phyloP scores from a whole-genome alignment of 1,284 basidiomycete genomes.

The Volvariella surrecta region DNA sequence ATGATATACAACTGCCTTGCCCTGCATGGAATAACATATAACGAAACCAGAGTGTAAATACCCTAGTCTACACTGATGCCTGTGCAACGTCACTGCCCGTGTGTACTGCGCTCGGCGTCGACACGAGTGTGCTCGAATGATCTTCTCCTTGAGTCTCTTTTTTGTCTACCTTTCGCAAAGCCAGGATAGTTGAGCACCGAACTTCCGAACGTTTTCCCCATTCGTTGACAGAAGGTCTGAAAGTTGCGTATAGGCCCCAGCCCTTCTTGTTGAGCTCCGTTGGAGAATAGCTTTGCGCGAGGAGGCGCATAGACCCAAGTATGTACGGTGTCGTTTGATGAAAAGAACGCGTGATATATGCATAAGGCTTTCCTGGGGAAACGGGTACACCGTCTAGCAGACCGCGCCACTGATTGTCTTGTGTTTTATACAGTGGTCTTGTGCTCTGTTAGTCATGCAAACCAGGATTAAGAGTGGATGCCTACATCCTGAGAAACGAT shows the following conservation, averaged over 20 bases:
- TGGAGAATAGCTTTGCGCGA: constrained; percentile 61
- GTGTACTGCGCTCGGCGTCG: not conserved
- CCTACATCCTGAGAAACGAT: too few relatives aligned
- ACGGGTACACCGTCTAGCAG: constrained; percentile 68
- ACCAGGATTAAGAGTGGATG: too few relatives aligned
- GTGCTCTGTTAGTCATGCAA: constrained; percentile 2
- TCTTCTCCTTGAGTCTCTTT: too few relatives aligned
- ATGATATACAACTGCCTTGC: constrained; percentile 3
- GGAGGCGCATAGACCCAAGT: constrained; percentile 73
- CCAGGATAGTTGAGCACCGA: constrained; percentile 51
- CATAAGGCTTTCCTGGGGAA: constrained; percentile 65
- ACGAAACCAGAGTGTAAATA: too few relatives aligned
- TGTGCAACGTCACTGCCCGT: too few relatives aligned
- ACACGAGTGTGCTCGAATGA: not conserved
- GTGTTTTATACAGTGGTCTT: constrained; percentile 77
- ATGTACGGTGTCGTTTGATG: constrained; percentile 68
- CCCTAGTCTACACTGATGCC: too few relatives aligned
- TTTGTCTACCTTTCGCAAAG: constrained; percentile 32
- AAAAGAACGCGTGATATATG: constrained; percentile 77
- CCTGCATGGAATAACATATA: too few relatives aligned
- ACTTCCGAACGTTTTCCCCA: constrained; percentile 74
- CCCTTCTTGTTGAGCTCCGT: constrained; percentile 63
- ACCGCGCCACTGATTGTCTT: constrained; percentile 71
- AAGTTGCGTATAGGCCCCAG: constrained; percentile 69
- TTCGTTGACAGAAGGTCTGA: constrained; percentile 60